Evolutionary conservation across 352 stramenopile species (phyloP).

Genomic region (Pythium rhizo-oryzae): DNA sequence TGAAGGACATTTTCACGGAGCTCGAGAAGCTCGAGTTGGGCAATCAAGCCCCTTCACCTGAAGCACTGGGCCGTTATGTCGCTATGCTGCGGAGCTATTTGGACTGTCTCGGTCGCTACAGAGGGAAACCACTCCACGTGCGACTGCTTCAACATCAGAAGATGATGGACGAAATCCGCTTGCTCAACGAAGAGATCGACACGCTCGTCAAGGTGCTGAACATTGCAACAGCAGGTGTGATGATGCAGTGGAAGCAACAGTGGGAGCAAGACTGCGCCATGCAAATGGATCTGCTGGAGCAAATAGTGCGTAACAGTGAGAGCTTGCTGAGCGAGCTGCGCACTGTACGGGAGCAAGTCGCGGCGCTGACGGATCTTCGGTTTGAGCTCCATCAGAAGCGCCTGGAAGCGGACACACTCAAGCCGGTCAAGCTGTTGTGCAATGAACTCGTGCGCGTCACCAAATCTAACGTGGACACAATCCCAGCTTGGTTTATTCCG

Average conservation of each 20-base stretch:
- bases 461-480: background rate
- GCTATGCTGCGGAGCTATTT: conserved; percentile 4
- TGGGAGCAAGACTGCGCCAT: conserved; percentile 11
- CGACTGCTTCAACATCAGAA: conserved; percentile 10
- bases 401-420: background rate
- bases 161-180: conserved; percentile 33
- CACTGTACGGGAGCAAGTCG: background rate
- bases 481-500: conserved; percentile 25
- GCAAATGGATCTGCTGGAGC: conserved; percentile 10
- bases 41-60: background rate
- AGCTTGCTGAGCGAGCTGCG: background rate
- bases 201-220: conserved; percentile 41
- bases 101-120: conserved; percentile 10
- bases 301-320: background rate
- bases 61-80: conserved; percentile 1
- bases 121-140: background rate
- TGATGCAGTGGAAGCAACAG: conserved; percentile 35
- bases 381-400: background rate
- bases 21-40: conserved; percentile 1
- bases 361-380: background rate
- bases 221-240: conserved; percentile 28
- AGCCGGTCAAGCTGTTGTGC: background rate
- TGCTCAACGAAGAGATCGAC: conserved; percentile 38
- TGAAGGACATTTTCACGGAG: conserved; percentile 20
- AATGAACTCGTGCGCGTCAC: background rate